phyloP scores from a whole-genome alignment of 805 yeast species.

The Naumovozyma baii region DNA sequence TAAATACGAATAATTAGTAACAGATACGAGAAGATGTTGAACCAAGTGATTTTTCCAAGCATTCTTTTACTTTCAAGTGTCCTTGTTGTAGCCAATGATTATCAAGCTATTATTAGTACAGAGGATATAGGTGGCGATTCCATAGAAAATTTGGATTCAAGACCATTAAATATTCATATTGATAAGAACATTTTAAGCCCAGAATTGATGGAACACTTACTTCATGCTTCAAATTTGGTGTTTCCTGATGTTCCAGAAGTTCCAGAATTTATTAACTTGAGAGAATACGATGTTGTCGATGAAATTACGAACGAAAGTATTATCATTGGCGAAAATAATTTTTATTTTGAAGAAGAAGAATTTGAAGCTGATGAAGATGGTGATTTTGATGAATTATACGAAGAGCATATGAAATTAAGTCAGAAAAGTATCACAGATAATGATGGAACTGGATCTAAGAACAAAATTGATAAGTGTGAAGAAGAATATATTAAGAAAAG shows the following conservation, averaged over 20 bases:
- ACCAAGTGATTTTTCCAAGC: conserved; percentile 6
- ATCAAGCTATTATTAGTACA: conserved; percentile 9
- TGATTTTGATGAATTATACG: background rate
- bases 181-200: conserved; percentile 15
- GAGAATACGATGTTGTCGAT: conserved; percentile 12
- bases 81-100: conserved; percentile 3
- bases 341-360: conserved; percentile 1
- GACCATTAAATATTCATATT: conserved; percentile 11
- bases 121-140: conserved; percentile 18
- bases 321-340: background rate
- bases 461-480: background rate
- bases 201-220: conserved; percentile 14
- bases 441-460: background rate
- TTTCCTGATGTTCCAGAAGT: conserved; percentile 21
- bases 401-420: background rate
- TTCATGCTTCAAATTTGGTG: conserved; percentile 18
- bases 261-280: conserved; percentile 22
- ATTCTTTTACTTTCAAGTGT: background rate
- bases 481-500: background rate
- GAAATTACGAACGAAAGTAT: background rate
- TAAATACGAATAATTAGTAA: too few species aligned
- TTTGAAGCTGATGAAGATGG: conserved; percentile 1
- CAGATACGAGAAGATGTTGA: conserved; percentile 9
- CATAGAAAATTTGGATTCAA: conserved; percentile 2
- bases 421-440: background rate